Base-by-base conservation (phyloP, 805 yeast genomes). In the Zygoascus bituminiphila region DNA sequence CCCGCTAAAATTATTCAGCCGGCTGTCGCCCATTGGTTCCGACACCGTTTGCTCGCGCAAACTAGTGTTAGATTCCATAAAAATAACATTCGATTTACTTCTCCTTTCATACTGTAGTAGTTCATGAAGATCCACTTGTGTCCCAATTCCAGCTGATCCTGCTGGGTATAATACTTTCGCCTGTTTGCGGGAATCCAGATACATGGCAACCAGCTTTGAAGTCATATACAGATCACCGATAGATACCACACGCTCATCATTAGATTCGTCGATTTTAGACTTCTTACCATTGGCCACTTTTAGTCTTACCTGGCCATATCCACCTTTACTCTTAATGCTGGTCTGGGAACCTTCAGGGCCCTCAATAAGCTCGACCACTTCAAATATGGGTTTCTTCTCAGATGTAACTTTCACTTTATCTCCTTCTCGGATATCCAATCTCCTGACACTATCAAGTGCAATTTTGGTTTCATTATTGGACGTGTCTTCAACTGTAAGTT, bases 341-440 rank as follows among this genome's bases (percentile, higher is more conserved):
- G 31, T 9, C 10, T 21, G 25, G 8, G 42, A 4, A 39, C 24
- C 46, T 6, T 36, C 38, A 12, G 14, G 19, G 9, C 31, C 9
- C 19, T 25, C 17, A 21, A 54, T 40, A 20, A 49, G 50, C 31
- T 50, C 51, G 4, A 42, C 12, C 10, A 55, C 48, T 33, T 51
- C 48, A 43, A 31, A 54, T 26, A 38, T 37, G 29, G 22, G 20
- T 31, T 46, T 48, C 42, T 51, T 47, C 35, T 54, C 50, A 6
- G 50, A 42, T 17, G 45, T 48, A n/a, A 46, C 24, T 44, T 55
- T 54, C 20, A 56, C 54, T 19, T 41, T 47, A 36, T 56, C 58
- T 2, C 56, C 58, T 1, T 44, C 37, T 36, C 38, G 39, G 2
- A 56, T 26, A 44, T 56, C 57, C 14, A 56, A 36, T 21, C 44